A percentile compares a stretch with the other conserved stretches of the same genome.
These are phyloP conservation scores for Sphagnum contortum DNA, from an alignment of 225 moss, liverwort and hornwort genomes.

Conservation along the genomic window DNA sequence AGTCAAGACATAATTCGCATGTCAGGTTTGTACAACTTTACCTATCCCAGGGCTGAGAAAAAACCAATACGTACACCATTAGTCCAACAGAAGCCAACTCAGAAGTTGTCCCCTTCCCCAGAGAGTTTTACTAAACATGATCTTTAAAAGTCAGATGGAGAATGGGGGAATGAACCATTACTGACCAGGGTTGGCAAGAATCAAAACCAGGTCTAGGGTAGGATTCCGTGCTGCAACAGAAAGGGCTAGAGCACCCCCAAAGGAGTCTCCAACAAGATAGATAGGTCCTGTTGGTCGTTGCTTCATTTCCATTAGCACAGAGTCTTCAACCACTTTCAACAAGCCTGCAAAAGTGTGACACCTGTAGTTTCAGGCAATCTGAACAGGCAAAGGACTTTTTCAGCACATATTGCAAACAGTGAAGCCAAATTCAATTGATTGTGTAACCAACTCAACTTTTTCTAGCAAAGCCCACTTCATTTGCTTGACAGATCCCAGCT, in stretches of 20 bases:
- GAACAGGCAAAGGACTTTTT: no score
- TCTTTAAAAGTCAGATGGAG: no score
- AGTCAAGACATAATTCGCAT: neutral
- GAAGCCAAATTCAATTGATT: no score
- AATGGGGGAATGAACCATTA: neutral
- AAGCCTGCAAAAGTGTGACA: slow-evolving; percentile 39
- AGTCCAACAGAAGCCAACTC: no score
- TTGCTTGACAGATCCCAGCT: no score
- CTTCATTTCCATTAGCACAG: slow-evolving; percentile 46
- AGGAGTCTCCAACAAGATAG: slow-evolving; percentile 77
- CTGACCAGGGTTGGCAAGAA: slow-evolving; percentile 79
- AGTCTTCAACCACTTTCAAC: slow-evolving; percentile 60
- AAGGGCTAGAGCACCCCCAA: slow-evolving; percentile 55
- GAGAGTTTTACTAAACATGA: no score
- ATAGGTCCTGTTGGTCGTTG: slow-evolving; percentile 54
- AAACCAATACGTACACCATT: no score
- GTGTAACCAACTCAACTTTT: no score
- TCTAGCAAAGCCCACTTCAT: no score
- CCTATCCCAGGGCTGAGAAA: neutral
- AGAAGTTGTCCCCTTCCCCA: no score
- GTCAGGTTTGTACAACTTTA: neutral
- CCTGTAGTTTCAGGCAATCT: neutral
- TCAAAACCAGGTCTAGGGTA: slow-evolving; percentile 55
- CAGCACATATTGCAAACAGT: no score
- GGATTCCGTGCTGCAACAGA: slow-evolving; percentile 79